A percentile compares a stretch with the other conserved stretches of the same genome.
These are phyloP conservation scores for Sphaerulina populicola DNA, from an alignment of 2,329 filamentous ascomycete genomes.

Conservation along the genomic window DNA sequence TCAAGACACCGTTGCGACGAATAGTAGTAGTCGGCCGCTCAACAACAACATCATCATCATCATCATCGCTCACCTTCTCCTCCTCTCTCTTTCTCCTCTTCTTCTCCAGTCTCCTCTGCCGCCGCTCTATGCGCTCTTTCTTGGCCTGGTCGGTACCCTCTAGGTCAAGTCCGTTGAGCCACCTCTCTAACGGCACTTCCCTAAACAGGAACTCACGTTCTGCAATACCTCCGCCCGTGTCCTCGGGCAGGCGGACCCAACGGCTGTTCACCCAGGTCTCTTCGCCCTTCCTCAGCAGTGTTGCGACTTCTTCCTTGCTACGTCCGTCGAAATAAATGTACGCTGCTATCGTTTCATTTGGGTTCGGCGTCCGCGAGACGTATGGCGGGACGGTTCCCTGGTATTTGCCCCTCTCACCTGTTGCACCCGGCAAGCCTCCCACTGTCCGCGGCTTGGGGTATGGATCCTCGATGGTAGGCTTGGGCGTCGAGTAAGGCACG, in stretches of 20 bases:
- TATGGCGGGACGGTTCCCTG: constrained; percentile 65
- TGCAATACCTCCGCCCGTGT: constrained; percentile 85
- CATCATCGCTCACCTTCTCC: constrained; percentile 45
- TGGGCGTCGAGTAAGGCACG: constrained; percentile 87
- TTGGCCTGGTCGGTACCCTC: constrained; percentile 66
- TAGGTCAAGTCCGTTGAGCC: constrained; percentile 94
- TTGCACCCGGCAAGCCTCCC: constrained; percentile 55
- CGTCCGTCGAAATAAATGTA: constrained; percentile 99
- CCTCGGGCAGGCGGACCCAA: constrained; percentile 89
- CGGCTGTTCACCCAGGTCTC: constrained; percentile 99
- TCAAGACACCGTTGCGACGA: constrained; percentile 52
- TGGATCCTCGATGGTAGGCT: constrained; percentile 65
- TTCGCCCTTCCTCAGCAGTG: constrained; percentile 79
- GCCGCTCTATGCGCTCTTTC: constrained; percentile 64
- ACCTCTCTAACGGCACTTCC: constrained; percentile 89
- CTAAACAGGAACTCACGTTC: constrained; percentile 96
- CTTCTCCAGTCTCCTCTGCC: constrained; percentile 59
- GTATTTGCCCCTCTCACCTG: constrained; percentile 46
- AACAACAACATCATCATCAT: constrained; percentile 24
- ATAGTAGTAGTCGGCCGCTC: constrained; percentile 33
- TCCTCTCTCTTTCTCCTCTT: constrained; percentile 61
- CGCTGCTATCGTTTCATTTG: constrained; percentile 93
- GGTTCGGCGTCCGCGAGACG: constrained; percentile 80
- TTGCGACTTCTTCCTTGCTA: constrained; percentile 93
- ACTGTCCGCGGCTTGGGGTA: constrained; percentile 76